Conservation (phyloP, 805 yeast species). For the Barnettozyma salicaria region DNA sequence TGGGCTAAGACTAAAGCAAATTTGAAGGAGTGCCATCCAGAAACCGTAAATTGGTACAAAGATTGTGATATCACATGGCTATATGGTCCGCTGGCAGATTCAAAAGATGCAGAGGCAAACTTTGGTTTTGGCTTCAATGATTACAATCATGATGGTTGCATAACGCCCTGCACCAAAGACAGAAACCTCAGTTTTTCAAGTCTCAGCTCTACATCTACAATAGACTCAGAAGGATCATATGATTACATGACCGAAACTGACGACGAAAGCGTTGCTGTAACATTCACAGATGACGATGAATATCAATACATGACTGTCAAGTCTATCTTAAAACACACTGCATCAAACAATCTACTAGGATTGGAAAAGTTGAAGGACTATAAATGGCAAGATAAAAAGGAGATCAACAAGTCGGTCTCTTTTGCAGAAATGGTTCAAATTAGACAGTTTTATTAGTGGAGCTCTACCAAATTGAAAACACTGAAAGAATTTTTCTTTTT, state of each 20-base stretch:
- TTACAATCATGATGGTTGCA: conserved; percentile 1
- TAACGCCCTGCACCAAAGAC: neutral
- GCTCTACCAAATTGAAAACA: too few species aligned
- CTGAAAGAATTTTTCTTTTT: too few species aligned
- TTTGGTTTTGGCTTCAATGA: conserved; percentile 12
- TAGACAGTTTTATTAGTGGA: conserved; percentile 21
- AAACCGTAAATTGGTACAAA: conserved; percentile 86
- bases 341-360: conserved; percentile 10
- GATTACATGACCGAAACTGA: conserved; percentile 1
- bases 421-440: conserved; percentile 26
- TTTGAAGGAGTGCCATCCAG: conserved; percentile 63
- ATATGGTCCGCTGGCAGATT: conserved; percentile 65
- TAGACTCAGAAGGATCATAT: neutral
- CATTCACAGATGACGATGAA: conserved; percentile 7
- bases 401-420: conserved; percentile 21
- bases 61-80: conserved; percentile 94
- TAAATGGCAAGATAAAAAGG: neutral
- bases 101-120: conserved; percentile 8
- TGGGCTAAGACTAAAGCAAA: conserved; percentile 80
- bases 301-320: conserved; percentile 11
- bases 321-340: conserved; percentile 19
- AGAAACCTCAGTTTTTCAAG: conserved; percentile 12
- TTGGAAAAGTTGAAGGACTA: conserved; percentile 6
- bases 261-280: conserved; percentile 3
- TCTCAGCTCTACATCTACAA: conserved; percentile 3